Conservation (phyloP, 352 stramenopile genomes). For the Aphanomyces euteiches region DNA sequence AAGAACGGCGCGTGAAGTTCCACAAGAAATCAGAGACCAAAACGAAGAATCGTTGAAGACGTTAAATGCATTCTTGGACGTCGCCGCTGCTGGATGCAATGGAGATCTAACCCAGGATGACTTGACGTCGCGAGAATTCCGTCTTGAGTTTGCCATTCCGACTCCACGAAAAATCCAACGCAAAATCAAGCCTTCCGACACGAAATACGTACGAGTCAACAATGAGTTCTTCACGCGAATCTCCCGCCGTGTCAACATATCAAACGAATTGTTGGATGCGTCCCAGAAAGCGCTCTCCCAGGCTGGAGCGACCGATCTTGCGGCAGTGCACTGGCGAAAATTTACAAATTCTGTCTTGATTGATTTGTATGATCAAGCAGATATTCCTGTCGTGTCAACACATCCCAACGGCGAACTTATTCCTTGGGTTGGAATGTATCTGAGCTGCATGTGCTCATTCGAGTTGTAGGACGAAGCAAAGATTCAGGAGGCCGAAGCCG, state of each 20-base stretch:
- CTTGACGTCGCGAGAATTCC: constrained; percentile 13
- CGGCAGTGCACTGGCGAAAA: constrained; percentile 19
- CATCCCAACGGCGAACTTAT: constrained; percentile 26
- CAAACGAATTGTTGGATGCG: constrained; percentile 9
- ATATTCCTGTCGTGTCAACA: constrained; percentile 15
- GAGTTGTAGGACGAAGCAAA: constrained; percentile 5
- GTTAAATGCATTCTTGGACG: constrained; percentile 25
- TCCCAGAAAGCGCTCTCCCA: constrained; percentile 17
- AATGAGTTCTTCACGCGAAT: constrained; percentile 17
- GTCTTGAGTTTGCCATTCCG: constrained; percentile 18
- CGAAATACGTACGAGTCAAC: constrained; percentile 13
- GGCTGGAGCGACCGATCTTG: neutral
- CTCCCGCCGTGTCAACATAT: neutral
- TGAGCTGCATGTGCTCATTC: neutral
- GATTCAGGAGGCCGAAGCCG: neutral
- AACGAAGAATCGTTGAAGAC: constrained; percentile 28
- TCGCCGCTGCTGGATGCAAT: constrained; percentile 25
- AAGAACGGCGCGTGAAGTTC: constrained; percentile 6
- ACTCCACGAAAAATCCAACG: constrained; percentile 4
- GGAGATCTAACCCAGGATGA: constrained; percentile 9
- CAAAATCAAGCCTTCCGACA: constrained; percentile 14
- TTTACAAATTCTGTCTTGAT: constrained; percentile 25
- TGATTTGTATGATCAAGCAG: constrained; percentile 13
- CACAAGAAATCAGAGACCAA: constrained; percentile 25
- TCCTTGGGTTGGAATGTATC: constrained; percentile 23